These are phyloP conservation scores for Corinectria fuckeliana DNA, from an alignment of 2,329 filamentous ascomycete genomes.

Conservation along the genomic window DNA sequence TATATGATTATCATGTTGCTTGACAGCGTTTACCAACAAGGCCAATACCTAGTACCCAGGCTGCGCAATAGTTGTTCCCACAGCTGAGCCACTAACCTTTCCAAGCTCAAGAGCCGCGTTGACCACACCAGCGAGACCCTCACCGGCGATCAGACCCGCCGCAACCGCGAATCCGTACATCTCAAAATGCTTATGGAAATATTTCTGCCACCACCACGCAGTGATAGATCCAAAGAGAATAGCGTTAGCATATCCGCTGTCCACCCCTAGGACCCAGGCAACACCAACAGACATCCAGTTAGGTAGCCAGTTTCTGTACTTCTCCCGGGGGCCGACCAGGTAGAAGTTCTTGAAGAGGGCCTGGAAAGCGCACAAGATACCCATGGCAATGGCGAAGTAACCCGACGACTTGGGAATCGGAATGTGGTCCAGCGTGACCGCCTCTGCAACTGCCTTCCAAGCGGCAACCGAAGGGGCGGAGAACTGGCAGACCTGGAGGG, in stretches of 20 bases:
- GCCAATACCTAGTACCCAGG: background rate
- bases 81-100: slow-evolving; percentile 28
- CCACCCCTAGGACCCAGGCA: slow-evolving; percentile 64
- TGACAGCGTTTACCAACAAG: too few species aligned
- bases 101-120: slow-evolving; percentile 56
- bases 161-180: slow-evolving; percentile 65
- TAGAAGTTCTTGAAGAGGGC: slow-evolving; percentile 61
- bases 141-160: slow-evolving; percentile 67
- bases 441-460: slow-evolving; percentile 69
- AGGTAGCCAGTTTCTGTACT: slow-evolving; percentile 63
- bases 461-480: slow-evolving; percentile 67
- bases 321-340: slow-evolving; percentile 57
- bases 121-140: slow-evolving; percentile 67
- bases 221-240: slow-evolving; percentile 62
- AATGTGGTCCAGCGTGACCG: slow-evolving; percentile 62
- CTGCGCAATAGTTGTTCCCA: background rate
- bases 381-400: slow-evolving; percentile 64
- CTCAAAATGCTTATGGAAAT: slow-evolving; percentile 56
- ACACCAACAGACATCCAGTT: slow-evolving; percentile 69
- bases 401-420: slow-evolving; percentile 61
- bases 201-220: slow-evolving; percentile 62
- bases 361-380: slow-evolving; percentile 56
- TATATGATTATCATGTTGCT: too few species aligned
- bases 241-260: slow-evolving; percentile 60
- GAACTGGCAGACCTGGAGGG: slow-evolving; percentile 58